Percentiles rank a stretch among this genome's conserved stretches.
Conservation (phyloP, 169 alveolate genomes). For the Cryptosporidium ryanae region DNA sequence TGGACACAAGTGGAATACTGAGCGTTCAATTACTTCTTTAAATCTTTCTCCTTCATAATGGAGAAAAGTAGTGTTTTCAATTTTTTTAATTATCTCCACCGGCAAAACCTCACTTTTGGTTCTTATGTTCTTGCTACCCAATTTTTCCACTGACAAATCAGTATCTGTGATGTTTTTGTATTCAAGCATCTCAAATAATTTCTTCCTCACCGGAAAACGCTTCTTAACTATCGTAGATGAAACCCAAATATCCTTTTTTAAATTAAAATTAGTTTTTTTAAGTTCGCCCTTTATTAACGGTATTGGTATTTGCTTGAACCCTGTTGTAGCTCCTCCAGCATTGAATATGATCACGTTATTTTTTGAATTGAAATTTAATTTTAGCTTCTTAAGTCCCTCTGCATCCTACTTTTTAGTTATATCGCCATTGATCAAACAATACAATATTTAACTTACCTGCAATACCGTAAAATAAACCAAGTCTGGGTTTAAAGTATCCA, state of each 20-base stretch:
- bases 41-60: slow-evolving; percentile 68
- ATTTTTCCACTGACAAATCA: neutral
- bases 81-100: neutral
- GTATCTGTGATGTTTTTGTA: slow-evolving; percentile 38
- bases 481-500: slow-evolving; percentile 12
- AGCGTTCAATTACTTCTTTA: slow-evolving; percentile 58
- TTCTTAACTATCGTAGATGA: slow-evolving; percentile 71
- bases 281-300: slow-evolving; percentile 74
- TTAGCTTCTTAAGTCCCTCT: slow-evolving; percentile 63
- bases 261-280: neutral
- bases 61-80: slow-evolving; percentile 13
- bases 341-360: slow-evolving; percentile 57
- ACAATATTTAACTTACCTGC: slow-evolving; percentile 42
- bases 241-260: slow-evolving; percentile 51
- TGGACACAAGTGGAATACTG: slow-evolving; percentile 69
- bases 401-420: slow-evolving; percentile 66
- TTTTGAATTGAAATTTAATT: slow-evolving; percentile 27
- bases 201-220: slow-evolving; percentile 69
- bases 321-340: slow-evolving; percentile 73
- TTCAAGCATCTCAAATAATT: slow-evolving; percentile 31
- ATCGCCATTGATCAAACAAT: neutral
- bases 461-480: slow-evolving; percentile 63
- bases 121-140: neutral
- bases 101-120: neutral
- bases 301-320: slow-evolving; percentile 58